phyloP scores from a whole-genome alignment of 805 yeast species.

The Cyberlindnera bimundalis region DNA sequence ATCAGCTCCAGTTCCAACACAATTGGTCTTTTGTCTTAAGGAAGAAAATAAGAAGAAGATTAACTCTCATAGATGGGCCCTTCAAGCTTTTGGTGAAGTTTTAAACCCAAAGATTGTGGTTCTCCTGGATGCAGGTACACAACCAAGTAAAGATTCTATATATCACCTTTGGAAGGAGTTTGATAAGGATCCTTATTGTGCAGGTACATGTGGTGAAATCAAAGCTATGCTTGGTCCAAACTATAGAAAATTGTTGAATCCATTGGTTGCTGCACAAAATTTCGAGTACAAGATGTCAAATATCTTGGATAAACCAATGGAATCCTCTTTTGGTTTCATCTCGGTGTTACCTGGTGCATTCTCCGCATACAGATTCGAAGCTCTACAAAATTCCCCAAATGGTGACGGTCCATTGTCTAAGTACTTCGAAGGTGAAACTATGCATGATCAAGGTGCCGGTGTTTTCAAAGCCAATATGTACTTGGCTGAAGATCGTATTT shows the following conservation, averaged over 20 bases:
- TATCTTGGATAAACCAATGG: slow-evolving; percentile 93
- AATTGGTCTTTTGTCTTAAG: slow-evolving; percentile 83
- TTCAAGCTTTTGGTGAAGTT: slow-evolving; percentile 85
- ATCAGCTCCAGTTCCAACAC: slow-evolving; percentile 75
- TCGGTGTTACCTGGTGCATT: slow-evolving; percentile 96
- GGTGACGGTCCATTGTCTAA: slow-evolving; percentile 86
- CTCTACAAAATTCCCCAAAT: slow-evolving; percentile 58
- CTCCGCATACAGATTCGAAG: slow-evolving; percentile 86
- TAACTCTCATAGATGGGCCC: slow-evolving; percentile 96
- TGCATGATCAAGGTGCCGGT: slow-evolving; percentile 64
- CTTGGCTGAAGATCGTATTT: slow-evolving; percentile 91
- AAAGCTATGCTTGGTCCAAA: slow-evolving; percentile 74
- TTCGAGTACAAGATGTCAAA: slow-evolving; percentile 96
- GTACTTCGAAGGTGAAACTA: slow-evolving; percentile 88
- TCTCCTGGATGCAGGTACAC: slow-evolving; percentile 91
- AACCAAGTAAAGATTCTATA: slow-evolving; percentile 79
- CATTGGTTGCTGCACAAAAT: slow-evolving; percentile 93
- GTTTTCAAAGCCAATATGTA: slow-evolving; percentile 95
- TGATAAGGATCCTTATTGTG: slow-evolving; percentile 69
- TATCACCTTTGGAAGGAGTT: slow-evolving; percentile 90
- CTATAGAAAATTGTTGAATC: slow-evolving; percentile 60
- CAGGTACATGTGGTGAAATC: slow-evolving; percentile 98
- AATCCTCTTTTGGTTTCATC: slow-evolving; percentile 90
- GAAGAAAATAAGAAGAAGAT: slow-evolving; percentile 87
- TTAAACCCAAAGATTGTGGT: slow-evolving; percentile 81